These are phyloP conservation scores for Salix koriyanagi DNA, from an alignment of 345 rosid species.

Conservation along the genomic window DNA sequence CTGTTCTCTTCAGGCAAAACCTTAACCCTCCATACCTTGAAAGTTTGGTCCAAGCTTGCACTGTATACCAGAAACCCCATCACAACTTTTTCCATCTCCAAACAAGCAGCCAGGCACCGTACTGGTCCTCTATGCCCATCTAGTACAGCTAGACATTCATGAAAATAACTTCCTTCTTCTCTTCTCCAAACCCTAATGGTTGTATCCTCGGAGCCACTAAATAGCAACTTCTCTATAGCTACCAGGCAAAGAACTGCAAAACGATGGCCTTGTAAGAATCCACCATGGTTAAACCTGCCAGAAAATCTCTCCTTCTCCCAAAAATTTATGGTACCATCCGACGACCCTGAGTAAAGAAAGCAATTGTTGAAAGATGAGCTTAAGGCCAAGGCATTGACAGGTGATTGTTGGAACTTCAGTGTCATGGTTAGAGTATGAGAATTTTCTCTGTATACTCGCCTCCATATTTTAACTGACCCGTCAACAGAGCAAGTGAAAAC, in stretches of 20 bases:
- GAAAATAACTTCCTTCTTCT: slow-evolving; percentile 50
- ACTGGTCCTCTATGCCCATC: slow-evolving; percentile 52
- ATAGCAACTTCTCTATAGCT: slow-evolving; percentile 37
- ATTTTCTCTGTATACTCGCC: slow-evolving; percentile 41
- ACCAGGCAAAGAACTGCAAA: slow-evolving; percentile 39
- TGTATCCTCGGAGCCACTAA: slow-evolving; percentile 52
- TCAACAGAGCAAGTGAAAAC: slow-evolving; percentile 51
- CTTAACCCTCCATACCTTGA: slow-evolving; percentile 53
- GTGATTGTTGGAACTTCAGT: slow-evolving; percentile 46
- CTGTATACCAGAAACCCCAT: slow-evolving; percentile 49
- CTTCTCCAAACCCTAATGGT: slow-evolving; percentile 56
- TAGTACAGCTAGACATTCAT: slow-evolving; percentile 45
- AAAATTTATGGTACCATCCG: slow-evolving; percentile 44
- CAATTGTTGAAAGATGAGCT: slow-evolving; percentile 26
- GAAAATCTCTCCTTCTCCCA: slow-evolving; percentile 54
- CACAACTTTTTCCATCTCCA: slow-evolving; percentile 43
- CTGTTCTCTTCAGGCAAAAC: slow-evolving; percentile 38
- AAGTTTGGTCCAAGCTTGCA: slow-evolving; percentile 48
- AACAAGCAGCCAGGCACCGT: slow-evolving; percentile 39
- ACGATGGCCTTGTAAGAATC: slow-evolving; percentile 50
- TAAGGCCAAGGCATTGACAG: slow-evolving; percentile 43
- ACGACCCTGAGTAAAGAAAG: slow-evolving; percentile 47
- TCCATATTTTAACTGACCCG: slow-evolving; percentile 52
- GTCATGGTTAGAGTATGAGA: slow-evolving; percentile 49
- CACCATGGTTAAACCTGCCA: slow-evolving; percentile 43